phyloP scores from a whole-genome alignment of 768 basidiomycete species.

The Boletus rufocinnamomeus region DNA sequence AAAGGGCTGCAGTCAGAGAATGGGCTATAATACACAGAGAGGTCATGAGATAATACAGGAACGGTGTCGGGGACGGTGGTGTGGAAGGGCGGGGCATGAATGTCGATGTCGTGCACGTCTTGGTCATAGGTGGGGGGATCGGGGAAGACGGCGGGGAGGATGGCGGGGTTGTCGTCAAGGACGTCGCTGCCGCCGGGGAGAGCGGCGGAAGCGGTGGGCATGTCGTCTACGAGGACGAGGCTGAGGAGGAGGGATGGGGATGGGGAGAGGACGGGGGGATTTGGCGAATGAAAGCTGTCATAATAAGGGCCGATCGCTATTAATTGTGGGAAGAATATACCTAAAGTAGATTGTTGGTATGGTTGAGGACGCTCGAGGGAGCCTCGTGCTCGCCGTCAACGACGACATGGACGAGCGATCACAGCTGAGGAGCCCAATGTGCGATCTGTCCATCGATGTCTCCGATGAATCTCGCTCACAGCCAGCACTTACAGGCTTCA shows the following conservation, averaged over 20 bases:
- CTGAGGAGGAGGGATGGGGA: background rate
- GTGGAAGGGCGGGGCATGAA: slow-evolving; percentile 30
- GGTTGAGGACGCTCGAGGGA: background rate
- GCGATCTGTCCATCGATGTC: slow-evolving; percentile 17
- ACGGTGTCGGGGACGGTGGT: slow-evolving; percentile 19
- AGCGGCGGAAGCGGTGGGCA: slow-evolving; percentile 23
- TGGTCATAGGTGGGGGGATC: slow-evolving; percentile 30
- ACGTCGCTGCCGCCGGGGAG: slow-evolving; percentile 24
- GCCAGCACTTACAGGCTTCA: slow-evolving; percentile 22
- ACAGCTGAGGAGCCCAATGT: slow-evolving; percentile 23
- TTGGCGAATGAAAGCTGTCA: slow-evolving; percentile 27
- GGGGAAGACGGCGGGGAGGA: slow-evolving; percentile 22
- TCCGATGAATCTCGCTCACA: slow-evolving; percentile 23
- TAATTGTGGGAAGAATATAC: slow-evolving; percentile 31
- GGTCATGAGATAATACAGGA: slow-evolving; percentile 38
- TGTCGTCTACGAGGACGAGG: slow-evolving; percentile 15
- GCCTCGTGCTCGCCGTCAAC: slow-evolving; percentile 31
- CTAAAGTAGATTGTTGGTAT: background rate
- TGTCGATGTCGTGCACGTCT: slow-evolving; percentile 36
- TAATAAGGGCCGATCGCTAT: slow-evolving; percentile 36
- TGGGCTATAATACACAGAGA: slow-evolving; percentile 36
- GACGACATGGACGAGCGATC: slow-evolving; percentile 32
- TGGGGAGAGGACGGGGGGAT: slow-evolving; percentile 20
- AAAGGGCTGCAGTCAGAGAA: slow-evolving; percentile 30
- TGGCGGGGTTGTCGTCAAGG: slow-evolving; percentile 14